Base-by-base conservation (phyloP, 805 yeast genomes). In the Metschnikowia hibisci region DNA sequence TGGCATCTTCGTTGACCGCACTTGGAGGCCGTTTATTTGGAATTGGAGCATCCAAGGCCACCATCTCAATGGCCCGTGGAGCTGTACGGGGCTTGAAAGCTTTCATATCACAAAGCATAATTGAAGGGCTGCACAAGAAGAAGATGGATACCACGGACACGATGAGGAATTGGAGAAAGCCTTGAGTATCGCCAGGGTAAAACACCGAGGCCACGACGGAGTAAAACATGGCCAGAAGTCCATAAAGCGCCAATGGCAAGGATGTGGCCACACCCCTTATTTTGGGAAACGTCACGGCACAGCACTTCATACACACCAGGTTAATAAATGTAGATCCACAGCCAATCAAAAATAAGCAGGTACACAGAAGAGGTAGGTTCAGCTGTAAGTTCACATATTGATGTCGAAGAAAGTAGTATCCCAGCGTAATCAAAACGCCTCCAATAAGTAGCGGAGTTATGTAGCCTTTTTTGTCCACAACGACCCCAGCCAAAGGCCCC, bases 191-290 rank as follows among this genome's bases (percentile, higher is more conserved):
- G 3, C 82, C 81, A 0, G 82, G 77, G 46, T 64, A 79, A 44
- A 79, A 67, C 12, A 67, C 50, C 9, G 77, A 63, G 1, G 82
- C 82, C 16, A 80, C 53, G 1, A 74, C 66, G 1, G 89, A 82
- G 56, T 77, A 82, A 39, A 81, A 71, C 53, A 82, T 72, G 4
- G 93, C 93, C 57, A 85, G 78, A 12, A 83, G 70, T 0, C 95
- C 95, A 59, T 81, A 84, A 34, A 84, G 74, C 1, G 90, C 81
- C 59, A 84, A 71, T 2, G 91, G 89, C 34, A 84, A 68, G 0
- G 88, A 78, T 0, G 93, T 82, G 4, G 93, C 90, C 8, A 84
- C 69, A 2, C 93, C 95, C 42, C 87, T 63, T 30, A 75, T 66
- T 33, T 75, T 69, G 0, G 95, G 91, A 55, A 80, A 83, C 35